phyloP scores from a whole-genome alignment of 2,329 filamentous ascomycete genomes.

The Fusarium dimerum region DNA sequence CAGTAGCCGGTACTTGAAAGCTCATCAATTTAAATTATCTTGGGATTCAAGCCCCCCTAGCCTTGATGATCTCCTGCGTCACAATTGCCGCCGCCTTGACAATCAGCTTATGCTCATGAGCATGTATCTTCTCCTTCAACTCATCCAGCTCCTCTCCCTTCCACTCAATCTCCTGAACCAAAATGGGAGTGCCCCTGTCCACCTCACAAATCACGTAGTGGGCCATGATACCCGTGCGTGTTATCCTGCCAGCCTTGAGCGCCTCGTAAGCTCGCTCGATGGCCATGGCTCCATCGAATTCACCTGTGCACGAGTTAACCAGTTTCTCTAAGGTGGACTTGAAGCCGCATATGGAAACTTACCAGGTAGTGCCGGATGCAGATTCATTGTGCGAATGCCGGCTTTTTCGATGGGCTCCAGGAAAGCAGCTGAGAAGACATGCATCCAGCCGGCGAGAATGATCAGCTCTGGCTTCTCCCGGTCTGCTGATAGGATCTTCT shows the following conservation, averaged over 20 bases:
- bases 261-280: constrained; percentile 78
- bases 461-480: constrained; percentile 69
- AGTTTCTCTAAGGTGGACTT: constrained; percentile 37
- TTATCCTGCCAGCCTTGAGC: constrained; percentile 63
- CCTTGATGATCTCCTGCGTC: constrained; percentile 39
- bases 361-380: constrained; percentile 75
- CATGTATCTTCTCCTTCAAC: constrained; percentile 73
- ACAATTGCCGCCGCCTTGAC: constrained; percentile 68
- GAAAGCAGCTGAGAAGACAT: constrained; percentile 72
- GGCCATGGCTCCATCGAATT: constrained; percentile 75
- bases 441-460: constrained; percentile 86
- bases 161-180: constrained; percentile 68
- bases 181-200: constrained; percentile 74
- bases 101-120: constrained; percentile 75
- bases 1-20: too few relatives aligned
- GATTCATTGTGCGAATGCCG: constrained; percentile 73
- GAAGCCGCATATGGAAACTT: constrained; percentile 28
- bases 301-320: constrained; percentile 44
- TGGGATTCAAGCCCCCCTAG: neutral
- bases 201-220: constrained; percentile 83
- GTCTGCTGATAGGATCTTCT: constrained; percentile 56
- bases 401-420: constrained; percentile 65
- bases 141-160: constrained; percentile 64
- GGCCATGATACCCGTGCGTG: constrained; percentile 84
- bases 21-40: too few relatives aligned